phyloP scores from a whole-genome alignment of 2,329 filamentous ascomycete genomes.

The Xenoacremonium recifei region DNA sequence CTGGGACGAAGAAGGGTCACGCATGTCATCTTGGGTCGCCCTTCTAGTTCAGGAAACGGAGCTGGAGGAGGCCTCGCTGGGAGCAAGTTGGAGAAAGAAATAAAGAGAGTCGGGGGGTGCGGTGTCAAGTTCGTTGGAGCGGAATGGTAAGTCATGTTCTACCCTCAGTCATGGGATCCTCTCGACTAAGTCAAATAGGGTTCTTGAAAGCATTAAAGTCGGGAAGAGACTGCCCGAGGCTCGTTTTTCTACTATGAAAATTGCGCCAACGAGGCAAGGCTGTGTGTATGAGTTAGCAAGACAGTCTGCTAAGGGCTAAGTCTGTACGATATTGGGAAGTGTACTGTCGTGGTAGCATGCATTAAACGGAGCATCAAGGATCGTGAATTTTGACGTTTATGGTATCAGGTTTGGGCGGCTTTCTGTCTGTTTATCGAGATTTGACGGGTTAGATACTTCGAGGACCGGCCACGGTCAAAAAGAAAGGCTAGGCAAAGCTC shows the following conservation, averaged over 20 bases:
- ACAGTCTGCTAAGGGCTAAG: no score
- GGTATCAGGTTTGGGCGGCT: no score
- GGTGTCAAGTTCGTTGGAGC: constrained; percentile 76
- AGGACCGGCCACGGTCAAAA: no score
- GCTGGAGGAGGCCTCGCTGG: constrained; percentile 74
- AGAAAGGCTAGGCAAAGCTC: no score
- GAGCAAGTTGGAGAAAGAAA: constrained; percentile 79
- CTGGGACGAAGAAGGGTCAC: constrained; percentile 75
- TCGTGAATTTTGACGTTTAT: no score
- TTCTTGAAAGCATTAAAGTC: constrained; percentile 77
- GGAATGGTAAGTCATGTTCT: constrained; percentile 60
- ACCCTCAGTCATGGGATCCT: neutral
- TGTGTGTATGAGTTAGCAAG: constrained; percentile 64
- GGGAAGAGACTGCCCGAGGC: constrained; percentile 74
- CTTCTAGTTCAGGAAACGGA: constrained; percentile 45
- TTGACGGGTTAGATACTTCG: no score
- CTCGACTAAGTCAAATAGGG: constrained; percentile 47
- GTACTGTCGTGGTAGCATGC: no score
- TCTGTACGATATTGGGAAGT: no score
- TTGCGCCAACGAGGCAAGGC: constrained; percentile 60
- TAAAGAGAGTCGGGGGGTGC: constrained; percentile 63
- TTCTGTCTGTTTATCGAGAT: no score
- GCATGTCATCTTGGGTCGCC: constrained; percentile 76
- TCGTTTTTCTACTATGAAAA: constrained; percentile 62
- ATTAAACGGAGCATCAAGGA: no score